These are phyloP conservation scores for Dothideomycetes sp. DNA, from an alignment of 2,329 filamentous ascomycete species.

Conservation along the genomic window DNA sequence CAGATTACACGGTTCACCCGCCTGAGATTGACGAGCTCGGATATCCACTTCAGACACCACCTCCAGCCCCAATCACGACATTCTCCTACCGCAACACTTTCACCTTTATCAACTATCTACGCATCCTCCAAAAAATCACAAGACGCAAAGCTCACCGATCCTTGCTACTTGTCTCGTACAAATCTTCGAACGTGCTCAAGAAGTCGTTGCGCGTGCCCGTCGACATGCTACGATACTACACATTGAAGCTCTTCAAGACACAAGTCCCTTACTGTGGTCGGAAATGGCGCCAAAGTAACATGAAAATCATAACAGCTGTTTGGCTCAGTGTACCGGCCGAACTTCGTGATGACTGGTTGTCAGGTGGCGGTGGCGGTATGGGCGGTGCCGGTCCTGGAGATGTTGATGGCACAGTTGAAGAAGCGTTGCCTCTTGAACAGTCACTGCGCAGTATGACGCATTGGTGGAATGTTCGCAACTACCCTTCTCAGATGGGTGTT, in stretches of 20 bases:
- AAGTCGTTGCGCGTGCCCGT: slow-evolving; percentile 89
- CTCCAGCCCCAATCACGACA: slow-evolving; percentile 68
- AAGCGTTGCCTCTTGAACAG: slow-evolving; percentile 85
- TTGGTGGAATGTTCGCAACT: slow-evolving; percentile 82
- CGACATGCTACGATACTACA: slow-evolving; percentile 78
- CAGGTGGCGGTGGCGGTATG: slow-evolving; percentile 51
- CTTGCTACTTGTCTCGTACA: slow-evolving; percentile 88
- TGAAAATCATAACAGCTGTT: slow-evolving; percentile 96
- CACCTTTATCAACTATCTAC: slow-evolving; percentile 86
- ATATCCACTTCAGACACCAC: slow-evolving; percentile 62
- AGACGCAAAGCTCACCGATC: slow-evolving; percentile 93
- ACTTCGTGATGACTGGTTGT: slow-evolving; percentile 88
- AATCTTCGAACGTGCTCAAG: slow-evolving; percentile 82
- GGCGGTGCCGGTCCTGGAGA: slow-evolving; percentile 42
- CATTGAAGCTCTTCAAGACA: slow-evolving; percentile 95
- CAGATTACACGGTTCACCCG: slow-evolving; percentile 26
- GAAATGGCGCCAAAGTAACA: slow-evolving; percentile 96
- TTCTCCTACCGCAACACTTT: slow-evolving; percentile 95
- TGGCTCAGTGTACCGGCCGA: slow-evolving; percentile 91
- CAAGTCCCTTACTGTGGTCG: slow-evolving; percentile 96
- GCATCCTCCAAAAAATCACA: slow-evolving; percentile 95
- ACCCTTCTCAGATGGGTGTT: slow-evolving; percentile 65
- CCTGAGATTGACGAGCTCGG: slow-evolving; percentile 77
- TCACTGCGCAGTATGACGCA: slow-evolving; percentile 81
- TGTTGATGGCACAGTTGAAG: slow-evolving; percentile 87